phyloP scores from a whole-genome alignment of 306 rosid genomes.

The Cyclanthera cordifolia region DNA sequence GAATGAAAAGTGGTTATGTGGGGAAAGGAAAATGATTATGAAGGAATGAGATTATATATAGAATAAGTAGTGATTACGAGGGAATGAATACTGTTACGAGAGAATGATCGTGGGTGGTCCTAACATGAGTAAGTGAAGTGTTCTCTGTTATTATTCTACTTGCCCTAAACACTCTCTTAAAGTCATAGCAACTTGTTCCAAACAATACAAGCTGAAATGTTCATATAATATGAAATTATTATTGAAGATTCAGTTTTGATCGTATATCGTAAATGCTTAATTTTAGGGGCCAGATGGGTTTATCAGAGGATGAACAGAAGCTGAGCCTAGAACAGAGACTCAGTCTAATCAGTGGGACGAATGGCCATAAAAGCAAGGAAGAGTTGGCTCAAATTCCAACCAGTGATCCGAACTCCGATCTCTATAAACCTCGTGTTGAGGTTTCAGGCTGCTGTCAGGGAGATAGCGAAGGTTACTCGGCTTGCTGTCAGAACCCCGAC shows the following conservation, averaged over 20 bases:
- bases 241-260: neutral
- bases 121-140: too few relatives aligned
- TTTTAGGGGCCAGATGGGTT: conserved; percentile 94
- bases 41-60: too few relatives aligned
- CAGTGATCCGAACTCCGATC: conserved; percentile 11
- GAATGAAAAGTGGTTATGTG: too few relatives aligned
- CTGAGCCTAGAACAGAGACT: conserved; percentile 45
- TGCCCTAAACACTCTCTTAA: too few relatives aligned
- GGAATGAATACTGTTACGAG: too few relatives aligned
- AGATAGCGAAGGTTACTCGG: conserved; percentile 22
- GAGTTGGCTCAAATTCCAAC: conserved; percentile 19
- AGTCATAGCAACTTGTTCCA: neutral
- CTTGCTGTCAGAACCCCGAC: conserved; percentile 40
- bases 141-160: too few relatives aligned
- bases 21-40: too few relatives aligned
- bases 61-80: too few relatives aligned
- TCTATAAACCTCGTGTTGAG: conserved; percentile 19
- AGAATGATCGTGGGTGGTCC: too few relatives aligned
- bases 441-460: conserved; percentile 48
- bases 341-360: conserved; percentile 30
- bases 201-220: neutral
- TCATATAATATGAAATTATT: neutral
- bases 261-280: neutral
- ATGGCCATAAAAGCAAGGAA: conserved; percentile 15
- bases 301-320: conserved; percentile 62